A percentile compares a stretch with the other conserved stretches of the same genome.
Evolutionary conservation across 2,329 filamentous ascomycete species (phyloP).

Genomic region (Sporothrix inflata): DNA sequence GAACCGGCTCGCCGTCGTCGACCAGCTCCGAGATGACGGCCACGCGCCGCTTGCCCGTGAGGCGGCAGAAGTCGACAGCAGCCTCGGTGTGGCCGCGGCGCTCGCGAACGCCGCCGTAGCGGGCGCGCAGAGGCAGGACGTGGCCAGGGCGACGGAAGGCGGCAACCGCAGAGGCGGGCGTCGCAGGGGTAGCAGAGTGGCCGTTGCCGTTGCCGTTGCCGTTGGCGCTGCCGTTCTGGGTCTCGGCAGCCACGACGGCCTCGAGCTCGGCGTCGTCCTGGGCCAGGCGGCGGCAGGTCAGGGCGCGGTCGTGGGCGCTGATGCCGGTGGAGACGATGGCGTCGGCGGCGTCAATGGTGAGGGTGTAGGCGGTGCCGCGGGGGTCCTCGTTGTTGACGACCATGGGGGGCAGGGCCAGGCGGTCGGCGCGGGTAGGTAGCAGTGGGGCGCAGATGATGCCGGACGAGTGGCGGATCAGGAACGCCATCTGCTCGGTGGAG

Average conservation of each 20-base stretch:
- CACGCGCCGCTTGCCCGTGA: slow-evolving; percentile 77
- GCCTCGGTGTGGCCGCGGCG: slow-evolving; percentile 91
- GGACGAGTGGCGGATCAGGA: slow-evolving; percentile 89
- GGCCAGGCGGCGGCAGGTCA: slow-evolving; percentile 79
- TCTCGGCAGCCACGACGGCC: slow-evolving; percentile 19
- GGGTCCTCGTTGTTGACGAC: slow-evolving; percentile 74
- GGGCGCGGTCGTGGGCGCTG: slow-evolving; percentile 80
- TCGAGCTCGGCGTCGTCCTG: slow-evolving; percentile 30
- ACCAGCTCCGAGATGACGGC: slow-evolving; percentile 92
- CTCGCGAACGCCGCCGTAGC: slow-evolving; percentile 77
- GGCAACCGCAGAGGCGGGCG: slow-evolving; percentile 57
- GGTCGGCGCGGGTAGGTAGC: slow-evolving; percentile 66
- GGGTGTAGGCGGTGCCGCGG: slow-evolving; percentile 88
- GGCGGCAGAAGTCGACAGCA: slow-evolving; percentile 82
- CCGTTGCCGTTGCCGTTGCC: slow-evolving; percentile 14
- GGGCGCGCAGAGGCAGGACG: slow-evolving; percentile 80
- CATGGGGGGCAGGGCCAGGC: slow-evolving; percentile 87
- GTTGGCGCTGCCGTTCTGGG: neutral
- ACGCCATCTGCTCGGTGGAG: slow-evolving; percentile 89
- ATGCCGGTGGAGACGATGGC: slow-evolving; percentile 84
- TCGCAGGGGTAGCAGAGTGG: slow-evolving; percentile 35
- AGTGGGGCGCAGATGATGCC: slow-evolving; percentile 92
- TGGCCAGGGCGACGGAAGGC: slow-evolving; percentile 85
- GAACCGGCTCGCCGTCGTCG: slow-evolving; percentile 75
- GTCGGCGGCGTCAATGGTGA: slow-evolving; percentile 81